Evolutionary conservation across 495 filamentous ascomycete species (phyloP).

Genomic region (Penicillium robsamsonii): DNA sequence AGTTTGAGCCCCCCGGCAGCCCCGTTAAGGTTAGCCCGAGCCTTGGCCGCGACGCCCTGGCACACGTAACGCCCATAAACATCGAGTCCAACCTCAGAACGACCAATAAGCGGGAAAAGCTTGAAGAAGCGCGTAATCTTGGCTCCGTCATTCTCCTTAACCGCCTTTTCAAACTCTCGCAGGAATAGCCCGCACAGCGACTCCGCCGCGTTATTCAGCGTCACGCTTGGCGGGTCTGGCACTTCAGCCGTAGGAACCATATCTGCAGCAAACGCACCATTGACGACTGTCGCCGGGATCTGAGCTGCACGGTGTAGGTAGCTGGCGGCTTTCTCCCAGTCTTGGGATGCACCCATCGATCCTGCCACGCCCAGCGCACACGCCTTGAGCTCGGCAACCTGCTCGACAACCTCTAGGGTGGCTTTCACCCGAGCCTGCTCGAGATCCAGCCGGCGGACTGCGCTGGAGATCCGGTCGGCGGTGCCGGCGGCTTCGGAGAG

Average conservation of each 20-base stretch:
- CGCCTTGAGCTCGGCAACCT: conserved; percentile 92
- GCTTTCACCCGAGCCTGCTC: conserved; percentile 88
- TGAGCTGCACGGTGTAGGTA: conserved; percentile 80
- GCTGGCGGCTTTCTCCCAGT: conserved; percentile 94
- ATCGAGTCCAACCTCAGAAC: conserved; percentile 84
- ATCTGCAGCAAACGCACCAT: conserved; percentile 84
- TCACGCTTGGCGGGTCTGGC: conserved; percentile 84
- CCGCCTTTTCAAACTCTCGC: conserved; percentile 92
- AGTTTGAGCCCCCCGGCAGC: conserved; percentile 55
- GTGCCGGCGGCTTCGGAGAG: conserved; percentile 80
- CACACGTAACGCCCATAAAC: conserved; percentile 96
- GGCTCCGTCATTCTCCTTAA: conserved; percentile 75
- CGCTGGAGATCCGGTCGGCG: conserved; percentile 78
- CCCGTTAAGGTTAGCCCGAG: conserved; percentile 73
- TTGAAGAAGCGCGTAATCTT: conserved; percentile 97
- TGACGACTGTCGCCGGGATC: conserved; percentile 73
- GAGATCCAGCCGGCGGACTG: conserved; percentile 80
- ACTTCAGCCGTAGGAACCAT: conserved; percentile 96
- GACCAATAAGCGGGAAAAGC: conserved; percentile 90
- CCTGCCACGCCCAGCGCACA: conserved; percentile 94
- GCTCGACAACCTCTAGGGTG: conserved; percentile 89
- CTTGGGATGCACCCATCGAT: conserved; percentile 95
- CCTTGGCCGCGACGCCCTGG: conserved; percentile 80
- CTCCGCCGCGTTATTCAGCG: conserved; percentile 81
- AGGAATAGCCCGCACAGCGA: conserved; percentile 85